Percentiles rank a stretch among this genome's conserved stretches.
Evolutionary conservation across 2,329 filamentous ascomycete species (phyloP).

Genomic region (Graphilbum fragrans): DNA sequence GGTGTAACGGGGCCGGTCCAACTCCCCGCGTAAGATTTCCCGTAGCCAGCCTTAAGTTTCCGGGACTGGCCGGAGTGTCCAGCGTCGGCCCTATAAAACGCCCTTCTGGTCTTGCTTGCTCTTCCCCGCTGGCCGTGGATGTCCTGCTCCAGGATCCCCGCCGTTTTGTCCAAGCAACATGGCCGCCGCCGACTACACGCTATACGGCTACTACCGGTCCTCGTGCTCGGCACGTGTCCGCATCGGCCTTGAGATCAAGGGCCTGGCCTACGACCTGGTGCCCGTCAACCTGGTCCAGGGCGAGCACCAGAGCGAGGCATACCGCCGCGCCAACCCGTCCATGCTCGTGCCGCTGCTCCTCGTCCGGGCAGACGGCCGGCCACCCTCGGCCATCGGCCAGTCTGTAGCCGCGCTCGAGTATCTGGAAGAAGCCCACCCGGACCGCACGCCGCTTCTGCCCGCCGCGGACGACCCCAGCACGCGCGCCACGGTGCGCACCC

Average conservation of each 20-base stretch:
- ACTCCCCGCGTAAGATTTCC: too few relatives aligned
- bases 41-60: too few relatives aligned
- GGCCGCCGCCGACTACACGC: too few relatives aligned
- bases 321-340: conserved; percentile 39
- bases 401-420: conserved; percentile 51
- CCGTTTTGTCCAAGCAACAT: too few relatives aligned
- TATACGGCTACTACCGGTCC: conserved; percentile 51
- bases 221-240: conserved; percentile 50
- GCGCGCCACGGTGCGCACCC: conserved; percentile 38
- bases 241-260: conserved; percentile 45
- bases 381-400: conserved; percentile 15
- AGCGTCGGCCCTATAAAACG: too few relatives aligned
- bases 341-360: conserved; percentile 41
- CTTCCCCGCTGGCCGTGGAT: too few relatives aligned
- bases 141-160: too few relatives aligned
- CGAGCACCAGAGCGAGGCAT: conserved; percentile 33
- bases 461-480: conserved; percentile 22
- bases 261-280: conserved; percentile 31
- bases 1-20: too few relatives aligned
- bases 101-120: too few relatives aligned
- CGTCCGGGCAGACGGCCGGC: conserved; percentile 7
- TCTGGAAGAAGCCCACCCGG: conserved; percentile 41
- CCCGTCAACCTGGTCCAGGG: conserved; percentile 41
- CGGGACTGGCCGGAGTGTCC: too few relatives aligned
- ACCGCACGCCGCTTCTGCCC: conserved; percentile 26